Evolutionary conservation across 257 asterid genomes (phyloP), one percentile per base, ranked within the genome.

Genomic region (Knoxia roxburghii): DNA sequence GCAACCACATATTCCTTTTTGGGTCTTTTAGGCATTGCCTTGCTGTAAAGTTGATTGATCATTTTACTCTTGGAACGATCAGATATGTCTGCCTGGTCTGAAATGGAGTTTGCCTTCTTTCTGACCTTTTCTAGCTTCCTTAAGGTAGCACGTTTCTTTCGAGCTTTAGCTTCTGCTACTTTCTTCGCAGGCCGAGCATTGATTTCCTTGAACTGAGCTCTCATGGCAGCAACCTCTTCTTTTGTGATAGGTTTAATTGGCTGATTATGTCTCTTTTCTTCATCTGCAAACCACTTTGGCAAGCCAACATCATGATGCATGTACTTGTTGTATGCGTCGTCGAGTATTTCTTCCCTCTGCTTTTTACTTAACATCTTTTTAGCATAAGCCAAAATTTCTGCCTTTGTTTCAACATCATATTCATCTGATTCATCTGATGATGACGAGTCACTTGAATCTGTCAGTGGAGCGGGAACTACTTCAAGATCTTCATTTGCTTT

Each of bases 131-230:
- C 99, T 11, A 87, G 86, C 66, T 76, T 81, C 65, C 86, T 88
- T 6, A 53, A 72, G 2, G 89, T 82, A 6, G 66, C 95, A 51
- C 96, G 81, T 76, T 88, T 94, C 86, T 90, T 88, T 5, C 97
- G 87, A 65, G 96, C 96, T 68, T 85, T 90, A 48, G 99, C 99
- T 73, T 94, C 76, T 0, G 97, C 99, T 13, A 90, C 97, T 79
- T 94, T 94, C 88, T 94, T 90, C 18, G 96, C 95, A 9, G 99
- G 96, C 51, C 99, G 89, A 64, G 97, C 91, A 75, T 94, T 82
- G 17, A 94, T 94, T 70, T 82, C 96, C 74, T 79, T 88, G 49
- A 94, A 90, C 23, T 90, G 96, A 26, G 95, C 95, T 70, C 65
- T 80, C 95, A 90, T 85, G 50, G 95, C 96, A 63, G 78, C 82